A percentile compares a stretch with the other conserved stretches of the same genome.
Evolutionary conservation across 2,329 filamentous ascomycete genomes (phyloP).

Genomic region (Neophaeococcomyces mojaviensis): DNA sequence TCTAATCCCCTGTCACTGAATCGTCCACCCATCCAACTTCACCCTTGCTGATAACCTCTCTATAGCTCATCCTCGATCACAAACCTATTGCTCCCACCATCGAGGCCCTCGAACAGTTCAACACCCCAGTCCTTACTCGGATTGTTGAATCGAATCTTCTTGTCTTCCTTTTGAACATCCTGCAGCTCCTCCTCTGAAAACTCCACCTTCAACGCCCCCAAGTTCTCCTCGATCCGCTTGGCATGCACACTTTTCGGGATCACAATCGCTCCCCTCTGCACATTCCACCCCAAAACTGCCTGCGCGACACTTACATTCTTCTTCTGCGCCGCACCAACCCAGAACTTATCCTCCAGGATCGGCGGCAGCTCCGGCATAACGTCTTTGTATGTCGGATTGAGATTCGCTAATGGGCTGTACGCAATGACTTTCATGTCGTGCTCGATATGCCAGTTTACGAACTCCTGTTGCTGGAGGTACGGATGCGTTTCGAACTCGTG

Average conservation of each 20-base stretch:
- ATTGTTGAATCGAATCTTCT: slow-evolving; percentile 35
- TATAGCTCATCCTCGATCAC: too few relatives aligned
- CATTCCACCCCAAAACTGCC: slow-evolving; percentile 42
- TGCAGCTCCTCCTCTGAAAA: slow-evolving; percentile 19
- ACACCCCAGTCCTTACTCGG: slow-evolving; percentile 36
- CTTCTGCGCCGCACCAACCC: slow-evolving; percentile 32
- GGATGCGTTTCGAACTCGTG: slow-evolving; percentile 34
- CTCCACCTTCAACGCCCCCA: slow-evolving; percentile 23
- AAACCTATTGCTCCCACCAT: slow-evolving; percentile 21
- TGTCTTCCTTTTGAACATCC: slow-evolving; percentile 27
- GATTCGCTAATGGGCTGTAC: slow-evolving; percentile 34
- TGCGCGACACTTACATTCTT: slow-evolving; percentile 40
- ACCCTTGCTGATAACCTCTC: too few relatives aligned
- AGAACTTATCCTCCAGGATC: slow-evolving; percentile 37
- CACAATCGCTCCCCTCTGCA: slow-evolving; percentile 40
- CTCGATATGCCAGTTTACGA: slow-evolving; percentile 29
- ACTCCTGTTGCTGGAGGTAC: slow-evolving; percentile 31
- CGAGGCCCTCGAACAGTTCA: slow-evolving; percentile 36
- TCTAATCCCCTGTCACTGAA: too few relatives aligned
- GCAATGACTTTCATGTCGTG: slow-evolving; percentile 32
- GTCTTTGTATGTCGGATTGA: slow-evolving; percentile 41
- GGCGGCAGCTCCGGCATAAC: slow-evolving; percentile 25
- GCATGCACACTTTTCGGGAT: slow-evolving; percentile 46
- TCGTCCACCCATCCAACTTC: too few relatives aligned
- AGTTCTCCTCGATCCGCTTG: slow-evolving; percentile 39